Base-by-base conservation (phyloP, 352 stramenopile species). In the Globisporangium okanoganense region DNA sequence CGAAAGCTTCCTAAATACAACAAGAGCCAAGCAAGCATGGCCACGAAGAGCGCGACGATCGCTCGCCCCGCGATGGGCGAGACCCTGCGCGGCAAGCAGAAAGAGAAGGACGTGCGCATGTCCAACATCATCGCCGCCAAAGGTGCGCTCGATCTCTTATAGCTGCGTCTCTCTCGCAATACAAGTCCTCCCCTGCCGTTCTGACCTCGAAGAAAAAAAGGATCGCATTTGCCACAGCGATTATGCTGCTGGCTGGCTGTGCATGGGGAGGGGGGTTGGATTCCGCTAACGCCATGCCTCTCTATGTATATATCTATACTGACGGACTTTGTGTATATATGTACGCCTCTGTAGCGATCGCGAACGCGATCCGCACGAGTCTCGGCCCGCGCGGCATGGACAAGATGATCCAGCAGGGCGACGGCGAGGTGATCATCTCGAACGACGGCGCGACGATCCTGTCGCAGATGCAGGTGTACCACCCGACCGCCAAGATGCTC, bases 391-490 rank as follows among this genome's bases (percentile, higher is more conserved):
- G 96, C 22, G 97, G 97, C 48, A 99, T 99, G 97, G 97, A 99
- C 88, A 99, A 99, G 85, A 98, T 99, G 79, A 98, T 99, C 72
- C 92, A 99, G 75, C 87, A 97, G 55, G 87, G 88, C 58, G 95
- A 98, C 67, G 97, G 97, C 54, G 97, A 99, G 70, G 97, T 99
- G 47, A 89, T 99, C 53, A 99, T 99, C 69, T 99, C 94, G 41
- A 99, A 99, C 79, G 97, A 99, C 72, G 97, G 97, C 52, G 97
- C 97, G n/a, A 99, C 97, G 12, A 99, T 99, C 74, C 71, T 99
- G 22, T 96, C 81, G 64, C 97, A 99, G 71, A 99, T 99, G 95
- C 87, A 96, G 69, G 92, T 98, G 67, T 97, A 98, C 67, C 98
- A 99, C 82, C 98, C 98, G n/a, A 98, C 97, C 24, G 98, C 97